Conservation (phyloP, 441 rosid species). For the Lepidium campestre region DNA sequence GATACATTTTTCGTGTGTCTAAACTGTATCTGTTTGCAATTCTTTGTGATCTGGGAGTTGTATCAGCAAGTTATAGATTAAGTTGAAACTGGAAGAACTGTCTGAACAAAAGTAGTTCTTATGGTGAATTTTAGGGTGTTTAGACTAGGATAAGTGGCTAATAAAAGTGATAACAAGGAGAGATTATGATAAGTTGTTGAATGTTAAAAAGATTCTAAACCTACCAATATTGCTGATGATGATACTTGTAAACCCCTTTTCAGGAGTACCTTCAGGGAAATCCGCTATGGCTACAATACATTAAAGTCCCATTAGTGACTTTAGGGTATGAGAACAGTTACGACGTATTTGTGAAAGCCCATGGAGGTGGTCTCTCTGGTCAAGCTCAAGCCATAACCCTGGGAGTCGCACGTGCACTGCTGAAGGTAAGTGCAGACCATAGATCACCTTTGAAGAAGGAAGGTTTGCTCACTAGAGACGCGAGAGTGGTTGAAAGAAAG, state of each 20-base stretch:
- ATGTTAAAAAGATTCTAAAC: background rate
- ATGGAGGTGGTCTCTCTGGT: slow-evolving; percentile 92
- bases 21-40: background rate
- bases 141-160: background rate
- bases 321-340: slow-evolving; percentile 78
- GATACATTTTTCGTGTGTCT: background rate
- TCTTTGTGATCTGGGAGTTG: background rate
- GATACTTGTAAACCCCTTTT: slow-evolving; percentile 12
- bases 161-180: background rate
- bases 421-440: slow-evolving; percentile 73
- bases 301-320: slow-evolving; percentile 69
- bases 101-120: background rate
- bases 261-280: slow-evolving; percentile 97
- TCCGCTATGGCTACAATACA: slow-evolving; percentile 87
- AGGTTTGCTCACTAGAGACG: slow-evolving; percentile 84
- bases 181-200: background rate
- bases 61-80: background rate
- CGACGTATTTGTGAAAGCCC: slow-evolving; percentile 89
- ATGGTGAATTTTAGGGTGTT: background rate
- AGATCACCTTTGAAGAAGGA: slow-evolving; percentile 67
- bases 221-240: background rate
- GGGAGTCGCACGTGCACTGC: slow-evolving; percentile 80
- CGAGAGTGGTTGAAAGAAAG: slow-evolving; percentile 93
- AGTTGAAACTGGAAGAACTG: background rate
- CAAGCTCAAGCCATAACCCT: slow-evolving; percentile 95